Percentiles rank a stretch among this genome's conserved stretches.
phyloP scores from a whole-genome alignment of 2,329 filamentous ascomycete species.

The Apiospora aurea region DNA sequence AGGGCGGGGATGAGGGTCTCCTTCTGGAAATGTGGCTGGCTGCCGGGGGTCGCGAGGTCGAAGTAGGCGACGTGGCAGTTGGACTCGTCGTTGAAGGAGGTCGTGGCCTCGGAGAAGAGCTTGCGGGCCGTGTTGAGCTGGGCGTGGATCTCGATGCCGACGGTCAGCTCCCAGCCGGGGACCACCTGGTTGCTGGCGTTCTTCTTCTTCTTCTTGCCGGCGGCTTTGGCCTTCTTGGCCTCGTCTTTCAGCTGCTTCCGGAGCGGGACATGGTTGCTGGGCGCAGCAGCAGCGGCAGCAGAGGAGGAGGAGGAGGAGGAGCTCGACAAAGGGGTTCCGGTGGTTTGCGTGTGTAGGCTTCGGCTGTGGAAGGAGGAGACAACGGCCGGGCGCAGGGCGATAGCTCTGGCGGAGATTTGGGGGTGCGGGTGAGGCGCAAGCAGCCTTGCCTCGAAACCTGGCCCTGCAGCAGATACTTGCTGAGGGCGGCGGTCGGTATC shows the following conservation, averaged over 20 bases:
- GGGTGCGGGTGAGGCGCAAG: constrained; percentile 35
- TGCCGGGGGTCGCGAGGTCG: constrained; percentile 87
- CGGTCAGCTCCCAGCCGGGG: constrained; percentile 86
- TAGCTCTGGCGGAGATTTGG: neutral
- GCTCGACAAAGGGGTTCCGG: constrained; percentile 30
- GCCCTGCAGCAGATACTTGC: constrained; percentile 57
- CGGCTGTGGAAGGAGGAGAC: constrained; percentile 30
- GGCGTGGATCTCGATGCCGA: constrained; percentile 96
- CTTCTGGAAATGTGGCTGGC: constrained; percentile 84
- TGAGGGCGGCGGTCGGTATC: constrained; percentile 51
- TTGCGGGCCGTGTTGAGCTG: constrained; percentile 90
- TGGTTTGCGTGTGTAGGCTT: constrained; percentile 44
- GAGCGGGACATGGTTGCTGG: constrained; percentile 54
- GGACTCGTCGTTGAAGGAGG: constrained; percentile 71
- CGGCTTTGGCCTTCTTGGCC: constrained; percentile 57
- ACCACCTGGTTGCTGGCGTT: constrained; percentile 59
- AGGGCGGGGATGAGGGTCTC: constrained; percentile 88
- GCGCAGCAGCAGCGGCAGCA: neutral
- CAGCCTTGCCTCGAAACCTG: constrained; percentile 53
- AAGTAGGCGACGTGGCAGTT: constrained; percentile 92
- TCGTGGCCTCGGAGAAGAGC: constrained; percentile 80
- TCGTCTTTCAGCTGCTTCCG: constrained; percentile 78
- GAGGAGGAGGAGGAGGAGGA: constrained; percentile 21
- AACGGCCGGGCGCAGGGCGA: constrained; percentile 17
- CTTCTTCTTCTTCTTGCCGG: constrained; percentile 53